Evolutionary conservation across 129 eudicot species (phyloP).

Genomic region (Helichrysum umbraculigerum): DNA sequence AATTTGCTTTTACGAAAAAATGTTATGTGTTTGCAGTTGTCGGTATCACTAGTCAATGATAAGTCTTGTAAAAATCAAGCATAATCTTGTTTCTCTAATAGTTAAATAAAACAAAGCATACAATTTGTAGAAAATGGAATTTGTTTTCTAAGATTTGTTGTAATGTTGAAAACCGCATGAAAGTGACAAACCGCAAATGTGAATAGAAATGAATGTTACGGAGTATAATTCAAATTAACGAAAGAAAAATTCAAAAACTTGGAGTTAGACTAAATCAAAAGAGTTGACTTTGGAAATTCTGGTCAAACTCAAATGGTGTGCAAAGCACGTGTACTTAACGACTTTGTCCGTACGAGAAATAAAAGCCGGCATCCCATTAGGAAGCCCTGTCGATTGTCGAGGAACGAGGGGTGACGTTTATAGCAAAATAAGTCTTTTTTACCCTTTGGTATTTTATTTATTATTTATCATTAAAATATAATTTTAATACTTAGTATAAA

Average conservation of each 20-base stretch:
- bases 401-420: not conserved
- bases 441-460: not conserved
- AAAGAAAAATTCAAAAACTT: not conserved
- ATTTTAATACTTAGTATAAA: too few relatives aligned
- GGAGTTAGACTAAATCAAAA: not conserved
- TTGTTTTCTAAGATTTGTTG: not conserved
- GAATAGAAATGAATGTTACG: not conserved
- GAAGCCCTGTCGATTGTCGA: not conserved
- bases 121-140: not conserved
- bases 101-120: not conserved
- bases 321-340: not conserved
- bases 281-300: not conserved
- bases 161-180: not conserved
- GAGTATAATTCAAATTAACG: not conserved
- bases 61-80: too few relatives aligned
- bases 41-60: not conserved
- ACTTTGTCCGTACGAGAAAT: not conserved
- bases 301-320: not conserved
- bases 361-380: not conserved
- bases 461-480: too few relatives aligned
- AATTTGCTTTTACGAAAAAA: too few relatives aligned
- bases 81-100: too few relatives aligned
- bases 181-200: not conserved
- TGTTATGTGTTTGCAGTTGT: too few relatives aligned
- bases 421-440: not conserved